These are phyloP conservation scores for Sugiyamaella smithiae DNA, from an alignment of 805 yeast species.

Conservation along the genomic window DNA sequence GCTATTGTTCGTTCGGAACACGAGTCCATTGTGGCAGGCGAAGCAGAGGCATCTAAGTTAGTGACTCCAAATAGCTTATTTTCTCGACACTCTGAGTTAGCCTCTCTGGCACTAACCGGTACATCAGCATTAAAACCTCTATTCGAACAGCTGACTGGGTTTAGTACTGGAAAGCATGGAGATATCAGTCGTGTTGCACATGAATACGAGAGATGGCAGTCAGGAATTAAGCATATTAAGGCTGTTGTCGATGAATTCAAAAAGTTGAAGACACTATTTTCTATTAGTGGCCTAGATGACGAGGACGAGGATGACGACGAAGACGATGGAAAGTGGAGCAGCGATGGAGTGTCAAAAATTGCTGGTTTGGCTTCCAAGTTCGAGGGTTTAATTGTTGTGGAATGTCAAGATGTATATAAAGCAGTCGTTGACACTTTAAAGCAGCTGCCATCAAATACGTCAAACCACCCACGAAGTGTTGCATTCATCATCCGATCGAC, in stretches of 20 bases:
- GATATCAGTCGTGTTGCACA: not conserved
- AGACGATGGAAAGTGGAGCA: constrained; percentile 16
- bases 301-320: constrained; percentile 15
- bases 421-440: not conserved
- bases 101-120: not conserved
- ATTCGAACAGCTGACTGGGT: constrained; percentile 5
- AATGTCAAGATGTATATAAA: not conserved
- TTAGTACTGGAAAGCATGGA: constrained; percentile 9
- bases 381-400: not conserved
- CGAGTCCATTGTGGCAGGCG: not conserved
- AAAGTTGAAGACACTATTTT: constrained; percentile 6
- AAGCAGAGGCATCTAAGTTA: not conserved
- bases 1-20: not conserved
- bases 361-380: not conserved
- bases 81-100: not conserved
- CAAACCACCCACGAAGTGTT: constrained; percentile 1
- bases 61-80: not conserved
- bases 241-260: constrained; percentile 7
- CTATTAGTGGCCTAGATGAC: not conserved
- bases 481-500: constrained; percentile 5
- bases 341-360: not conserved
- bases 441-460: not conserved
- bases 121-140: not conserved
- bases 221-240: not conserved
- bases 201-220: not conserved